These are phyloP conservation scores for Diospyros lotus DNA, from an alignment of 148 eudicot species.

Conservation along the genomic window DNA sequence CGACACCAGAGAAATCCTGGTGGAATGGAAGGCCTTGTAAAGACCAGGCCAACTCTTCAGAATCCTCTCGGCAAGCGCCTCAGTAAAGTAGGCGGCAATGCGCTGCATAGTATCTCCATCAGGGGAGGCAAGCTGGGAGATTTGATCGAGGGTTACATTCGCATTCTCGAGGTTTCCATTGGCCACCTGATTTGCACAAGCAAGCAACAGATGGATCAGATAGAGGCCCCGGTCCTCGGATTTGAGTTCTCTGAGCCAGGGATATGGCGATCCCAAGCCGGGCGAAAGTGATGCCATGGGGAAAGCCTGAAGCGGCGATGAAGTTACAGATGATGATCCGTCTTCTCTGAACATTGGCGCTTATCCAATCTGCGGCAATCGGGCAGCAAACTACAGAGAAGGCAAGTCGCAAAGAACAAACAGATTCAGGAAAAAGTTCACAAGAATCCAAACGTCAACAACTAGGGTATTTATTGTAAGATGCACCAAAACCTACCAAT, in stretches of 20 bases:
- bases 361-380: neutral
- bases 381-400: neutral
- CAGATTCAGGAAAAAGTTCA: neutral
- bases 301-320: slow-evolving; percentile 66
- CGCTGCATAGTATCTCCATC: slow-evolving; percentile 98
- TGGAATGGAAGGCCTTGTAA: slow-evolving; percentile 68
- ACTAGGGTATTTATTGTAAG: neutral
- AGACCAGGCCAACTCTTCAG: slow-evolving; percentile 85
- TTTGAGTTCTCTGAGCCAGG: slow-evolving; percentile 83
- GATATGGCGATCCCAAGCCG: slow-evolving; percentile 52
- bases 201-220: slow-evolving; percentile 74
- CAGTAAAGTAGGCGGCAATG: slow-evolving; percentile 85
- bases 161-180: slow-evolving; percentile 70
- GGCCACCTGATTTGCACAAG: slow-evolving; percentile 91
- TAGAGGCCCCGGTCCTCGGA: slow-evolving; percentile 89
- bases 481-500: neutral
- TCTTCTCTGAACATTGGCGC: slow-evolving; percentile 85
- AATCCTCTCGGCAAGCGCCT: slow-evolving; percentile 77
- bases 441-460: neutral
- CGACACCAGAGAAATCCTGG: slow-evolving; percentile 42
- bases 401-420: neutral
- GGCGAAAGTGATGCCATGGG: slow-evolving; percentile 61
- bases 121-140: slow-evolving; percentile 76
- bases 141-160: slow-evolving; percentile 76
- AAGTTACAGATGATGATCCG: slow-evolving; percentile 74